Base-by-base conservation (phyloP, 805 yeast species). In the Candida incommunis region DNA sequence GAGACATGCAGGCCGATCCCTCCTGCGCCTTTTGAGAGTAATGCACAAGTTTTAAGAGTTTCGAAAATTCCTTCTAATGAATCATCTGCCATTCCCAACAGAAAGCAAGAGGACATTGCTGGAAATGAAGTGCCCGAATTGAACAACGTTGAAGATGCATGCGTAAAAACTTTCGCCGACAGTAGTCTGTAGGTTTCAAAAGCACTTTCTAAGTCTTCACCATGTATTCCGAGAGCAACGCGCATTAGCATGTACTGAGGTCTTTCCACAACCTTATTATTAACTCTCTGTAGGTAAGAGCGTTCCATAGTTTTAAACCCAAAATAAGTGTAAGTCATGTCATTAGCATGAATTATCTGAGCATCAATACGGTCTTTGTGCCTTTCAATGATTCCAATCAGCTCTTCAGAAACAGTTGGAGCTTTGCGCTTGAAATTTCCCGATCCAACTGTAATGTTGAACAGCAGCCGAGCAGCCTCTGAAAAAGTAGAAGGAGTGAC, bases 31-130 rank as follows among this genome's bases (percentile, higher is more conserved):
- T 90, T 90, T 43, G 95, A 86, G 43, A 90, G 88, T 56, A 86
- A 67, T 11, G 98, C 96, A 55, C 92, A 74, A 50, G 81, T 79
- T 64, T 88, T 82, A 45, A 90, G 71, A 13, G 97, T 86, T 49
- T 83, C 84, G 59, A 84, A 90, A 43, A 90, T 90, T 29, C 96
- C 97, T 51, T 90, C 96, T 49, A 90, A 86, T 3, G 96, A 88
- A 64, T 90, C 98, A 41, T 83, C 95, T 57, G 81, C 78, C 88
- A 85, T 86, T 25, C 90, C 90, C 40, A 90, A 71, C 43, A 90
- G 68, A 70, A 88, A 90, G 66, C 97, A 90, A 13, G 96, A 88
- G 15, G 96, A 84, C 70, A 90, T 74, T 60, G 76, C 85, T 23
- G 92, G 82, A 46, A 74, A 69, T 29, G 87, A 81, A 23, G 95